Conservation (phyloP, 2,329 filamentous ascomycete genomes). For the Erysiphe neolycopersici region DNA sequence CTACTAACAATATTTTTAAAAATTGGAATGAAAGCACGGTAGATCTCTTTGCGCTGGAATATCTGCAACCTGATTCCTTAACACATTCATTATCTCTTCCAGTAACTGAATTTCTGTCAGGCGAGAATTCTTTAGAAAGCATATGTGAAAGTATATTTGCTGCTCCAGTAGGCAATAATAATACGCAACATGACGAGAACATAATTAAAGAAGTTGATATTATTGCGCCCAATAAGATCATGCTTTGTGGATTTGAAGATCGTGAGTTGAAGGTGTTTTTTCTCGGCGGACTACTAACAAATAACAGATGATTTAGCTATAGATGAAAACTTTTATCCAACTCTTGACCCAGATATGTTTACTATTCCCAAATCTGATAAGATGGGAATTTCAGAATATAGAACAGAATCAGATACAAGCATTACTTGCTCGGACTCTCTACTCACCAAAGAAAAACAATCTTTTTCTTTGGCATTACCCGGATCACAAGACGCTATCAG, state of each 20-base stretch:
- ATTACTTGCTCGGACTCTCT: not conserved
- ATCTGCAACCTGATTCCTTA: slow-evolving; percentile 11
- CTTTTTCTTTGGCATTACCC: not conserved
- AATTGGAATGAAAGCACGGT: slow-evolving; percentile 14
- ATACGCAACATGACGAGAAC: slow-evolving; percentile 4
- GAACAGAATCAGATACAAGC: not conserved
- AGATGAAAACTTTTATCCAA: not conserved
- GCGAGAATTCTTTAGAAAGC: slow-evolving; percentile 9
- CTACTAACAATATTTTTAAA: slow-evolving; percentile 7
- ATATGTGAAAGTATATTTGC: slow-evolving; percentile 12
- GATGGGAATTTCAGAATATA: not conserved
- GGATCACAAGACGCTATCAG: not conserved
- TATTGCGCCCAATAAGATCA: not conserved
- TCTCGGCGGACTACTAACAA: not conserved
- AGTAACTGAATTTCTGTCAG: slow-evolving; percentile 4
- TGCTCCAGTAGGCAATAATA: slow-evolving; percentile 7
- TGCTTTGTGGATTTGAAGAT: not conserved
- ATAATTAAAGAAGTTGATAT: not conserved
- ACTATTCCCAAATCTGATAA: not conserved
- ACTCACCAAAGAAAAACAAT: not conserved
- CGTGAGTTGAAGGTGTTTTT: not conserved
- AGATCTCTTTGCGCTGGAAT: slow-evolving; percentile 23
- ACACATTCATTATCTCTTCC: slow-evolving; percentile 14
- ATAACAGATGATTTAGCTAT: not conserved
- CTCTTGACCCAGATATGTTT: not conserved